These are phyloP conservation scores for Dictyostelium capitatum DNA, from an alignment of 78 protist genomes.

Conservation along the genomic window DNA sequence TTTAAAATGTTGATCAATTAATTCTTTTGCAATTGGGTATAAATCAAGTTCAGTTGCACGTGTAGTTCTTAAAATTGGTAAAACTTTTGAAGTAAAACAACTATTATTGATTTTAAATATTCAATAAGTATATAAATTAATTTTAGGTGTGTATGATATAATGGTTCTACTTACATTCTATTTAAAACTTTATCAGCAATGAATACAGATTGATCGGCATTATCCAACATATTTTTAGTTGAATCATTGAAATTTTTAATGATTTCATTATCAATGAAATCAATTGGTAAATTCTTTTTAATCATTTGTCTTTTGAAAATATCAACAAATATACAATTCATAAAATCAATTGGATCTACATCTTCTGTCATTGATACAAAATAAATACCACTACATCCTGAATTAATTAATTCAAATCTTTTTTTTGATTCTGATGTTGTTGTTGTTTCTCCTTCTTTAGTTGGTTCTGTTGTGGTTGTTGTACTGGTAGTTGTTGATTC, in stretches of 20 bases:
- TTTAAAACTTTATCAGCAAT: constrained; percentile 8
- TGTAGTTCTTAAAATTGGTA: constrained; percentile 35
- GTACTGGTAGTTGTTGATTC: neutral
- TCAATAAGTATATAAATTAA: neutral
- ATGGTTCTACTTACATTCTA: constrained; percentile 15
- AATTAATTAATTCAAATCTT: constrained; percentile 64
- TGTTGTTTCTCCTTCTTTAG: neutral
- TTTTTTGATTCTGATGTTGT: neutral
- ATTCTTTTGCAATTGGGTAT: neutral
- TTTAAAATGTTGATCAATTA: constrained; percentile 11
- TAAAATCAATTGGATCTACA: constrained; percentile 34
- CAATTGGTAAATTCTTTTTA: neutral
- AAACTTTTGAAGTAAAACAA: constrained; percentile 25
- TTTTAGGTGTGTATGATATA: neutral
- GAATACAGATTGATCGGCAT: neutral
- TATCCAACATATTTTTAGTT: constrained; percentile 34
- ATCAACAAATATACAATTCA: constrained; percentile 43
- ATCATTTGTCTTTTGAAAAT: constrained; percentile 5
- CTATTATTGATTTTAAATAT: too few species aligned
- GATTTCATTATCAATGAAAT: neutral
- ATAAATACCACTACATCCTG: constrained; percentile 67
- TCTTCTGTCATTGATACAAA: constrained; percentile 5
- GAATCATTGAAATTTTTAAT: constrained; percentile 11
- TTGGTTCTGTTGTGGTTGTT: neutral
- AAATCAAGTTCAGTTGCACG: constrained; percentile 32